These are phyloP conservation scores for Kluyveromyces sp. DNA, from an alignment of 1,139 yeast genomes.

Conservation along the genomic window DNA sequence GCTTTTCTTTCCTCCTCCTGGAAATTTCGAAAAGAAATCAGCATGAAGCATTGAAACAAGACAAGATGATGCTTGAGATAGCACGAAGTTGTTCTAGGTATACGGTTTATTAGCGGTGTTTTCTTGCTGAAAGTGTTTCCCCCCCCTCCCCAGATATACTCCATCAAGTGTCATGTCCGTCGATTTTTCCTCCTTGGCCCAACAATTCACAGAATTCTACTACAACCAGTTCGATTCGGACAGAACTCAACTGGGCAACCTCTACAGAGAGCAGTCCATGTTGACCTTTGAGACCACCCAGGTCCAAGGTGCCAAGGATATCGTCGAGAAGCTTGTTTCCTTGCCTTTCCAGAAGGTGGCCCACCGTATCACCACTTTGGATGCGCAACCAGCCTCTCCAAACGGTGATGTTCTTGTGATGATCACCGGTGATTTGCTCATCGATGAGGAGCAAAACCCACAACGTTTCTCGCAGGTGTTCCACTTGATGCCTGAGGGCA, in stretches of 20 bases:
- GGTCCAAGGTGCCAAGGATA: slow-evolving; percentile 87
- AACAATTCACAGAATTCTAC: slow-evolving; percentile 89
- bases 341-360: slow-evolving; percentile 89
- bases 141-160: background rate
- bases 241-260: slow-evolving; percentile 85
- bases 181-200: slow-evolving; percentile 58
- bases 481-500: slow-evolving; percentile 90
- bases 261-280: slow-evolving; percentile 96
- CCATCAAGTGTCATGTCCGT: slow-evolving; percentile 32
- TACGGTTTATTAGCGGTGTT: background rate
- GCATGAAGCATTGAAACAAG: no score
- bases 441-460: slow-evolving; percentile 89
- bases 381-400: slow-evolving; percentile 96
- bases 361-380: slow-evolving; percentile 89
- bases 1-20: no score
- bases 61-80: no score
- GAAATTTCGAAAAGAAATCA: no score
- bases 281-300: slow-evolving; percentile 92
- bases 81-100: no score
- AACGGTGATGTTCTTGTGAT: slow-evolving; percentile 90
- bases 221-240: slow-evolving; percentile 92
- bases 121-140: background rate
- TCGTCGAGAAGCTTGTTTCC: slow-evolving; percentile 80
- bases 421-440: slow-evolving; percentile 92
- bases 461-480: slow-evolving; percentile 96